Evolutionary conservation across 129 eudicot genomes (phyloP).

Genomic region (Tanacetum coccineum): DNA sequence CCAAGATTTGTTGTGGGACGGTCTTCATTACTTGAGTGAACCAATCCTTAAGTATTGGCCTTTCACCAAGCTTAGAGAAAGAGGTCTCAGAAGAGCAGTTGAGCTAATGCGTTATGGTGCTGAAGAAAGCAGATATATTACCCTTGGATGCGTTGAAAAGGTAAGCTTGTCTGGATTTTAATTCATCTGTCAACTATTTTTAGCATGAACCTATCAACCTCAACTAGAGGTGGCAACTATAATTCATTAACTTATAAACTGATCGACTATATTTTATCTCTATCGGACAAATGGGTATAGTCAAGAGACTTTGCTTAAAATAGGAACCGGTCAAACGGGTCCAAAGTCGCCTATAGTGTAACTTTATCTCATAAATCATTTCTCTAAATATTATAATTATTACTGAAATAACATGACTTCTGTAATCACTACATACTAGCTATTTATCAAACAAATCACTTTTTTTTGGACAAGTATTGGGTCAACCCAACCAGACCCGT

Average conservation of each 20-base stretch:
- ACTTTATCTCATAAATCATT: background rate
- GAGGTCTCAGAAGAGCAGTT: slow-evolving; percentile 35
- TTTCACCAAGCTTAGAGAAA: slow-evolving; percentile 41
- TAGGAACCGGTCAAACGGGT: background rate
- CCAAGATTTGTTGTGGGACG: slow-evolving; percentile 50
- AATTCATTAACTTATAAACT: background rate
- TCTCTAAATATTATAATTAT: background rate
- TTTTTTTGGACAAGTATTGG: no score
- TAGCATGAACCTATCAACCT: background rate
- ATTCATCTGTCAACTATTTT: background rate
- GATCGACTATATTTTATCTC: background rate
- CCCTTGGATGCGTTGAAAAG: slow-evolving; percentile 45
- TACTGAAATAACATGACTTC: background rate
- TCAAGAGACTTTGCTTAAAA: no score
- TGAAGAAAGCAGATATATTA: slow-evolving; percentile 46
- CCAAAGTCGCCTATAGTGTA: background rate
- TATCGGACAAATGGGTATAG: background rate
- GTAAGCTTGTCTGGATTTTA: slow-evolving; percentile 16
- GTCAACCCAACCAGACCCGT: no score
- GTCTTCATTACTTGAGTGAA: slow-evolving; percentile 40
- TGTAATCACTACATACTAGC: background rate
- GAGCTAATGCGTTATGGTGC: slow-evolving; percentile 44
- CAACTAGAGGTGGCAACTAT: background rate
- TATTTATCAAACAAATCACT: background rate
- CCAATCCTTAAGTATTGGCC: slow-evolving; percentile 51